These are phyloP conservation scores for Crataegus laevigata DNA, from an alignment of 306 rosid genomes.

Conservation along the genomic window DNA sequence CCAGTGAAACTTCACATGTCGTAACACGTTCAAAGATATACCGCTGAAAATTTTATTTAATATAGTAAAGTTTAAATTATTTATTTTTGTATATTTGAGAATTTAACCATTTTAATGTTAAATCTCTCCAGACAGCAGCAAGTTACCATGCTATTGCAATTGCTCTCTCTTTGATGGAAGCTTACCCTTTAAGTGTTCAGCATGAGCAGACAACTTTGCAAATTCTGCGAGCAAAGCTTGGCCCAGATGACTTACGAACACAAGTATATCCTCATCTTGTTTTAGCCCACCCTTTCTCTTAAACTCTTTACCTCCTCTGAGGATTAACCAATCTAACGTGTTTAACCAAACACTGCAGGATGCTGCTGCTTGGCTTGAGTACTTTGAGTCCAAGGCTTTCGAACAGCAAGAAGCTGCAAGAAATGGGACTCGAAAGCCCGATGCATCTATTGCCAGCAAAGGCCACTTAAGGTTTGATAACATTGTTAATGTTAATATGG, in stretches of 20 bases:
- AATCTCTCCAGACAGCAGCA: conserved; percentile 82
- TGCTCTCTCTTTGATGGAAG: conserved; percentile 98
- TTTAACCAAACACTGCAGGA: conserved; percentile 51
- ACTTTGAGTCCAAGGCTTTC: conserved; percentile 97
- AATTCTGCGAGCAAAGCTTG: conserved; percentile 92
- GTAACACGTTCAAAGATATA: neutral
- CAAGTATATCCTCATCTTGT: conserved; percentile 48
- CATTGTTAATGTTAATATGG: conserved; percentile 11
- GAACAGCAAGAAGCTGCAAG: conserved; percentile 99
- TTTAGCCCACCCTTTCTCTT: neutral
- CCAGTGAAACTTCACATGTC: neutral
- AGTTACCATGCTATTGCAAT: conserved; percentile 98
- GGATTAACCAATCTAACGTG: neutral
- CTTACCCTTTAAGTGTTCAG: conserved; percentile 95
- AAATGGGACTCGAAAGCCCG: conserved; percentile 93
- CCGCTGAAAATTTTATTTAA: neutral
- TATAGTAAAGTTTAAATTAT: neutral
- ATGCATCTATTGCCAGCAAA: conserved; percentile 96
- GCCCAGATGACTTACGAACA: conserved; percentile 93
- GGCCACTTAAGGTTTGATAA: conserved; percentile 82
- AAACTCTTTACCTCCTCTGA: neutral
- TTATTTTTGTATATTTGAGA: neutral
- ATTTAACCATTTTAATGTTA: conserved; percentile 15
- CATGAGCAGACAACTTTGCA: conserved; percentile 97
- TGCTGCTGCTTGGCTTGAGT: conserved; percentile 99